Evolutionary conservation across 2,329 filamentous ascomycete species (phyloP), one percentile per base, ranked within the genome.

Genomic region (Sporothrix mexicana): DNA sequence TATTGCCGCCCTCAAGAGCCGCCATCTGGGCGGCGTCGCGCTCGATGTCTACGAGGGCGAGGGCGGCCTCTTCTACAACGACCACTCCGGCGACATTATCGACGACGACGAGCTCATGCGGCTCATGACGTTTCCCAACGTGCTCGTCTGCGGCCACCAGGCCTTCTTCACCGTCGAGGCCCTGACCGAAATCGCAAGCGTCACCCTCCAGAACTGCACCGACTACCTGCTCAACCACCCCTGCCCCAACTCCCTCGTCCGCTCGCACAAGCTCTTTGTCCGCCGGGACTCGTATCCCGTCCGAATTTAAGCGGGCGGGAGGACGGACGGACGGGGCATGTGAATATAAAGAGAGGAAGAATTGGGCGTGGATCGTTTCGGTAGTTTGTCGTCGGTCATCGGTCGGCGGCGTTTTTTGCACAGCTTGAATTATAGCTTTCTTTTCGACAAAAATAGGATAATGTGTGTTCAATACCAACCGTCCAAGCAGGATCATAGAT

Each of bases 11-110:
- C 84, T 92, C 73, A 92, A 92, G 82, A 83, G 78, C 51, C 84
- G 83, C n/a, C 85, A 85, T 30, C 82, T 92, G 1, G 88, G 88
- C 8, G 90, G 88, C 0, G 81, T 91, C 43, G 90, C 89, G 0
- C 83, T 92, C 53, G 90, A 92, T 78, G 90, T 92, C 17, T 92
- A 92, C 79, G 90, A 92, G 78, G 86, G 85, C 57, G 90, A 92
- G 79, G 83, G 85, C n/a, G 80, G 83, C 53, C 80, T 91, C 49
- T 92, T 92, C 77, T 92, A 92, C 79, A 85, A 88, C 76, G 90
- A 92, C 76, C 88, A 90, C 77, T 90, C 88, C 5, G 85, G 83
- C 15, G 85, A 90, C 74, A 89, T 92, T 76, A 90, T 92, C 75
- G 83, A 91, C 67, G 90, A 92, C 77, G 90, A 92, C 76, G 83